phyloP scores from a whole-genome alignment of 805 yeast genomes.

The Komagataella mondaviorum region DNA sequence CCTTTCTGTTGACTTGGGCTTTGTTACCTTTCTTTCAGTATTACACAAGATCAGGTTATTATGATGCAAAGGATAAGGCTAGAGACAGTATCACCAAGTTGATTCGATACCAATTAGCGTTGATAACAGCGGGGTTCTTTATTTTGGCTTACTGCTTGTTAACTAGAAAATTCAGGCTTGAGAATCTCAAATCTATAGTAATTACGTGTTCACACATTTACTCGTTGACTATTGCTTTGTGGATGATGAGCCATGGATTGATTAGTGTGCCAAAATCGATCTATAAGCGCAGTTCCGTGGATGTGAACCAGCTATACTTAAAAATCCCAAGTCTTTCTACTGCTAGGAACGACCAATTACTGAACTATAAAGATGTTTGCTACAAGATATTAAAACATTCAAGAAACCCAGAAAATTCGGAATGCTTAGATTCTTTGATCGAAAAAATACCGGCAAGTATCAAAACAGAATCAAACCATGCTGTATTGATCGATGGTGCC shows the following conservation, averaged over 20 bases:
- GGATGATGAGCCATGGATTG: conserved; percentile 80
- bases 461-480: neutral
- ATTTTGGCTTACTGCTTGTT: conserved; percentile 48
- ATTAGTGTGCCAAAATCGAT: conserved; percentile 45
- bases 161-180: conserved; percentile 25
- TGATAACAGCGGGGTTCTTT: conserved; percentile 35
- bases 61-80: conserved; percentile 29
- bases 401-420: conserved; percentile 1
- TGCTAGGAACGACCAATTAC: neutral
- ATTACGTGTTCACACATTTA: conserved; percentile 72
- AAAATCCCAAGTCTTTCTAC: neutral
- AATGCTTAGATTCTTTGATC: neutral
- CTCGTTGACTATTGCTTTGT: conserved; percentile 57
- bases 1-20: conserved; percentile 71
- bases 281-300: conserved; percentile 3
- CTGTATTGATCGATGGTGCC: neutral
- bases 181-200: conserved; percentile 47
- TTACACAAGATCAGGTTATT: conserved; percentile 60
- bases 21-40: conserved; percentile 62
- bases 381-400: neutral
- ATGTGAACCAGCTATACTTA: neutral
- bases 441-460: neutral
- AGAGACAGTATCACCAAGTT: conserved; percentile 44
- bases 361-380: neutral
- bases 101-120: conserved; percentile 44